Evolutionary conservation across 257 asterid genomes (phyloP).

Genomic region (Penstemon eatonii): DNA sequence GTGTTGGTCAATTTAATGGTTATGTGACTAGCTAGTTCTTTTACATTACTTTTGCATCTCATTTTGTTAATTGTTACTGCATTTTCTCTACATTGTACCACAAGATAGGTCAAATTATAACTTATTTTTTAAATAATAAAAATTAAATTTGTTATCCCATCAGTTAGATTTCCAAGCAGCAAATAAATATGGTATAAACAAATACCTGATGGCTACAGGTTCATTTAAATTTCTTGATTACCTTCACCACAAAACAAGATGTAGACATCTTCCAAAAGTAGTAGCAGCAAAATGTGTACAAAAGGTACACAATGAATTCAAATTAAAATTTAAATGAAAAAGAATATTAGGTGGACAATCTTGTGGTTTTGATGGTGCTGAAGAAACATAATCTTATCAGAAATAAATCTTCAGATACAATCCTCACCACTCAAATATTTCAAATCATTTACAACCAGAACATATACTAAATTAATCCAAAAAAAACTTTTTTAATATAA

Average conservation of each 20-base stretch:
- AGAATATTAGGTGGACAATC: constrained; percentile 28
- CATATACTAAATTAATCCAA: constrained; percentile 14
- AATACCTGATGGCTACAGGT: no score
- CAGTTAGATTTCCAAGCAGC: no score
- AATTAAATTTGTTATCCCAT: no score
- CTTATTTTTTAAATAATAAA: no score
- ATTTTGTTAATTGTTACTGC: not conserved
- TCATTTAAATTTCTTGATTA: not conserved
- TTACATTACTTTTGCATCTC: not conserved
- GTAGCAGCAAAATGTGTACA: no score
- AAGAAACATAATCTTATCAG: constrained; percentile 60
- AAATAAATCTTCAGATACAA: constrained; percentile 37
- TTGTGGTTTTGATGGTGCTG: constrained; percentile 47
- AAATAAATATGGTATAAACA: no score
- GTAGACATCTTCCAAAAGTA: not conserved
- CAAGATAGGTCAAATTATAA: no score
- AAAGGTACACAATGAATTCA: constrained; percentile 3
- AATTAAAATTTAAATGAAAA: not conserved
- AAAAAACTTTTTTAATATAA: no score
- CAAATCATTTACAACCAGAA: constrained; percentile 44
- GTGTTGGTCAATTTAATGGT: not conserved
- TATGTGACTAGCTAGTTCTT: not conserved
- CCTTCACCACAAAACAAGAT: constrained; percentile 7
- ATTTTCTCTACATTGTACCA: no score
- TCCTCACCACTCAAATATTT: constrained; percentile 57